Base-by-base conservation (phyloP, 2,329 filamentous ascomycete species). In the Lasiodiplodia hormozganensis region DNA sequence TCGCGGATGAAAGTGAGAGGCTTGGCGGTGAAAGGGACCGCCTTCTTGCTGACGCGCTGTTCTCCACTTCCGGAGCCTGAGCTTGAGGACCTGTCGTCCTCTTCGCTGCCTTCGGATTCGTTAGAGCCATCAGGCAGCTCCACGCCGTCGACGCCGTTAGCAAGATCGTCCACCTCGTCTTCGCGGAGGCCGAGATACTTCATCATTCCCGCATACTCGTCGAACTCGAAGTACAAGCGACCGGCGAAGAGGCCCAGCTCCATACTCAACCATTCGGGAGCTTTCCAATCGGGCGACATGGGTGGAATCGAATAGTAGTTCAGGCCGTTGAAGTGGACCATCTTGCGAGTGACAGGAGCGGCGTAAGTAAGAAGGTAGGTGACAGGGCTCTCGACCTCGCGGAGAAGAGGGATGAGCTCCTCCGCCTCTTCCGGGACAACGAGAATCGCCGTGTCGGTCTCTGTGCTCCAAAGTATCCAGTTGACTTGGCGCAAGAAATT, bases 341-440 rank as follows among this genome's bases (percentile, higher is more conserved):
- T 92, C 1, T 82, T 80, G 36, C 83, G 82, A 0, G 89, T 90
- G 0, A 89, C 82, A 0, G 90, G 87, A 0, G 89, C 85, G 0
- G 88, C 82, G 69, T 92, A 92, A 0, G 82, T 77, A 0, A 90
- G 72, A 0, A 91, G 78, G 67, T 86, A 81, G 0, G 83, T 82
- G 0, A 18, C 3, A 2, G 73, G 40, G 0, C 40, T 47, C 4
- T 43, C 23, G 0, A 51, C 14, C 0, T 53, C 21, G 7, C 31
- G 34, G 11, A 90, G 70, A 0, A 81, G 70, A 0, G 82, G 81
- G 3, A 92, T 81, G 0, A 91, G 70, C 0, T 73, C 56, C 67
- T 92, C 87, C 0, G 85, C 88, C 74, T 92, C 90, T 71, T 92
- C 89, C 0, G 88, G 86, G 34, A 86, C 87, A 1, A 92, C 73